Conservation (phyloP, 768 basidiomycete species). For the Arthromyces matolae region DNA sequence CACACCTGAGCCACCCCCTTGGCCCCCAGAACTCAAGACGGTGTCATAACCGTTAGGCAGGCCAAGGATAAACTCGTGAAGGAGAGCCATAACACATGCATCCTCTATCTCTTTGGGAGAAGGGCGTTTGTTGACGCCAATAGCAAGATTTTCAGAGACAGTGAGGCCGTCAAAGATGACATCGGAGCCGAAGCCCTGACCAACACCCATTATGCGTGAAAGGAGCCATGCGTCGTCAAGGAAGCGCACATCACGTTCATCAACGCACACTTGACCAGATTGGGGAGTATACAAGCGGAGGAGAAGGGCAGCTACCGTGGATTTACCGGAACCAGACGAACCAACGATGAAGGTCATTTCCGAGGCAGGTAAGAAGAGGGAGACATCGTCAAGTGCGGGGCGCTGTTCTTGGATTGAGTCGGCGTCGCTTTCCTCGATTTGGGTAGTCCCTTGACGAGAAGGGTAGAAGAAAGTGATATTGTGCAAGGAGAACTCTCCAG, state of each 20-base stretch:
- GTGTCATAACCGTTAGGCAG: slow-evolving; percentile 92
- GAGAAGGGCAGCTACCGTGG: slow-evolving; percentile 80
- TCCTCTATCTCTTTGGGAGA: slow-evolving; percentile 68
- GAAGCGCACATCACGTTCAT: slow-evolving; percentile 75
- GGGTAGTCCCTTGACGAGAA: slow-evolving; percentile 37
- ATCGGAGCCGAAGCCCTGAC: slow-evolving; percentile 56
- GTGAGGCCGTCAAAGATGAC: slow-evolving; percentile 77
- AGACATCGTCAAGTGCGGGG: slow-evolving; percentile 61
- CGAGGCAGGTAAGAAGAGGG: slow-evolving; percentile 65
- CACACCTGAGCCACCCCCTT: slow-evolving; percentile 34
- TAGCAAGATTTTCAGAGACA: slow-evolving; percentile 83
- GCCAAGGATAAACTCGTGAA: slow-evolving; percentile 82
- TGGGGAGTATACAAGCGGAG: slow-evolving; percentile 73
- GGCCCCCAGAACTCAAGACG: slow-evolving; percentile 58
- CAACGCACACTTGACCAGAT: slow-evolving; percentile 67
- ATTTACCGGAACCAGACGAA: slow-evolving; percentile 89
- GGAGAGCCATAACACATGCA: slow-evolving; percentile 79
- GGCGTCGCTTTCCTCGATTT: not conserved
- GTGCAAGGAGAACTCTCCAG: slow-evolving; percentile 73
- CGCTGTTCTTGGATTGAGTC: slow-evolving; percentile 50
- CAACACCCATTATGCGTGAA: slow-evolving; percentile 68
- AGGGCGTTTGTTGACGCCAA: slow-evolving; percentile 59
- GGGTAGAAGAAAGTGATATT: slow-evolving; percentile 85
- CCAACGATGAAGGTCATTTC: slow-evolving; percentile 93
- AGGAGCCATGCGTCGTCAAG: slow-evolving; percentile 72